Conservation (phyloP, 129 eudicot genomes). For the Kitagawia praeruptora region DNA sequence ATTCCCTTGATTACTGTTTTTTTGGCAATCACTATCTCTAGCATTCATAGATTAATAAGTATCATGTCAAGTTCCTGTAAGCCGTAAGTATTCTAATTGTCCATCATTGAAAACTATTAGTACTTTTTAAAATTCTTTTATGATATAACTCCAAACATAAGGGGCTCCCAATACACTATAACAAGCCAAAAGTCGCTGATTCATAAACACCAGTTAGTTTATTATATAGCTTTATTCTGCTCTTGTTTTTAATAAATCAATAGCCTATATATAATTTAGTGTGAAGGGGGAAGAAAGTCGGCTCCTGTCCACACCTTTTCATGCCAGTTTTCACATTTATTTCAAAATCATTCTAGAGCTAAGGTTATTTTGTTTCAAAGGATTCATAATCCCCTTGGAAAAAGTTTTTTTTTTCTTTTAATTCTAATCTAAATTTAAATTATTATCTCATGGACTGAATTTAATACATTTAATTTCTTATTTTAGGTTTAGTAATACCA, state of each 20-base stretch:
- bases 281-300: too few species aligned
- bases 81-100: neutral
- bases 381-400: neutral
- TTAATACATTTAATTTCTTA: too few species aligned
- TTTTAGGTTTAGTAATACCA: neutral
- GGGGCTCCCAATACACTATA: neutral
- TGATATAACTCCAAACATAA: neutral
- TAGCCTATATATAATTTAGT: too few species aligned
- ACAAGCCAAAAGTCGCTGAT: neutral
- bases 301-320: too few species aligned
- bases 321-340: neutral
- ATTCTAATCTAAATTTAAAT: too few species aligned
- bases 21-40: neutral
- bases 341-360: neutral
- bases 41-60: neutral
- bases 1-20: neutral
- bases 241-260: too few species aligned
- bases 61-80: neutral
- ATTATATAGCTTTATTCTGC: too few species aligned
- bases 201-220: too few species aligned
- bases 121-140: neutral
- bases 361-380: neutral
- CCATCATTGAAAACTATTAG: neutral
- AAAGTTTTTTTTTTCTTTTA: too few species aligned
- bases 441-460: neutral